Base-by-base conservation (phyloP, 805 yeast genomes). In the Wickerhamia fluorescens region DNA sequence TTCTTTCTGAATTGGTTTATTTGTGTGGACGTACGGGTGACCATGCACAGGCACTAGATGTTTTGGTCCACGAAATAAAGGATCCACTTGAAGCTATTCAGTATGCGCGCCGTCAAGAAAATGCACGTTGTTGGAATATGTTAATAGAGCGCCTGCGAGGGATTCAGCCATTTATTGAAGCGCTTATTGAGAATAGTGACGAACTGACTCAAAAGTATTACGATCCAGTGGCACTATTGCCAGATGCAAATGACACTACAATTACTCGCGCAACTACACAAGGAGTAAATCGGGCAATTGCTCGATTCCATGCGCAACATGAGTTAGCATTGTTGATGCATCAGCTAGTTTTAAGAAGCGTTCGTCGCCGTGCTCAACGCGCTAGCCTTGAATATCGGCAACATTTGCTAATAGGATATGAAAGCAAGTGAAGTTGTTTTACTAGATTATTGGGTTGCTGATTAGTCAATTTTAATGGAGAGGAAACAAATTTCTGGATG, bases 1-100 rank as follows among this genome's bases (percentile, higher is more conserved):
- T 70, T 23, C 67, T 66, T 23, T 74, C 78, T 23, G 97, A 89
- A 45, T 61, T 87, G 23, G 94, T 92, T 0, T 87, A 75, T 45
- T 54, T 92, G 17, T 66, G 85, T 36, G 94, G 95, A 4, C 74
- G 75, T 42, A 77, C 83, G 15, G 97, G 98, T 1, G 82, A 83
- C 40, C 75, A 78, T 33, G 69, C 68, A 36, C 71, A 74, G 36
- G 97, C 97, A 0, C 56, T 89, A 42, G 69, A 65, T 33, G 60
- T 92, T 24, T 86, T 92, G 10, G 75, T 87, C 22, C 80, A 83
- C 38, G 71, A 83, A 41, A 56, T 88, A 29, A 68, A 78, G 31
- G 92, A 89, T 48, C 89, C 95, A 0, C 69, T 71, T 23, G 66
- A 72, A 38, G 97, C 97, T 0, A 81, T 92, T 14, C 68, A 67